phyloP scores from a whole-genome alignment of 2,329 filamentous ascomycete genomes.

The Stemphylium beticola region DNA sequence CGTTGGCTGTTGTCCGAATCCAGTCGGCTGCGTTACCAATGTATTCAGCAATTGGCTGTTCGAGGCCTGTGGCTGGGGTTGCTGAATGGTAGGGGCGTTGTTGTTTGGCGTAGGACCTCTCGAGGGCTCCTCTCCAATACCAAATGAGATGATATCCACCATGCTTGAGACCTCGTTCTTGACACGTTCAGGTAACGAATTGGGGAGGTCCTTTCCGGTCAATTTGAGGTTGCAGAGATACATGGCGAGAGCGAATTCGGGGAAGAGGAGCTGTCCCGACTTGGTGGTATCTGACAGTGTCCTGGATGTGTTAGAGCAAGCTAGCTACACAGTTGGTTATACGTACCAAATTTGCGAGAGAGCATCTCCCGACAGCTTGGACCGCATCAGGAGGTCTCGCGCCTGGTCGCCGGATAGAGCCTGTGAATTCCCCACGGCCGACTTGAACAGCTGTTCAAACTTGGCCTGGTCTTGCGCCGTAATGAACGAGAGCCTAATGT shows the following conservation, averaged over 20 bases:
- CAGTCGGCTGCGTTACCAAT: conserved; percentile 60
- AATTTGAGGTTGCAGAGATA: conserved; percentile 95
- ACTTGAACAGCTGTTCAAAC: conserved; percentile 97
- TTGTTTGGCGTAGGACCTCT: conserved; percentile 59
- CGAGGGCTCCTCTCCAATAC: conserved; percentile 74
- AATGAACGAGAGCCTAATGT: conserved; percentile 93
- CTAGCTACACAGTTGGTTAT: neutral
- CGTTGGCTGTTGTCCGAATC: conserved; percentile 67
- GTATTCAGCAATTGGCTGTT: conserved; percentile 67
- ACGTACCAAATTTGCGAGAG: conserved; percentile 89
- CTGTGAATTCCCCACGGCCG: conserved; percentile 82
- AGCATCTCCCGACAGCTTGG: conserved; percentile 83
- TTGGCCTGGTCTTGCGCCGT: conserved; percentile 93
- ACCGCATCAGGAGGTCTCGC: conserved; percentile 84
- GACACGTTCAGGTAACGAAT: conserved; percentile 78
- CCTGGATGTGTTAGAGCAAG: conserved; percentile 57
- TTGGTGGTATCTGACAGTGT: conserved; percentile 94
- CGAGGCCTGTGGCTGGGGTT: conserved; percentile 68
- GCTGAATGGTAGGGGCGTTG: conserved; percentile 67
- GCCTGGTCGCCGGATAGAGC: conserved; percentile 92
- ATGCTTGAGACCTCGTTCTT: conserved; percentile 98
- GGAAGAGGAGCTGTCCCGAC: conserved; percentile 93
- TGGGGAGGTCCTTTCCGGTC: conserved; percentile 81
- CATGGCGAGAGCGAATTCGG: conserved; percentile 97
- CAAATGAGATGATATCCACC: conserved; percentile 99